Evolutionary conservation across 2,329 filamentous ascomycete genomes (phyloP).

Genomic region (Orbilia blumenaviensis): DNA sequence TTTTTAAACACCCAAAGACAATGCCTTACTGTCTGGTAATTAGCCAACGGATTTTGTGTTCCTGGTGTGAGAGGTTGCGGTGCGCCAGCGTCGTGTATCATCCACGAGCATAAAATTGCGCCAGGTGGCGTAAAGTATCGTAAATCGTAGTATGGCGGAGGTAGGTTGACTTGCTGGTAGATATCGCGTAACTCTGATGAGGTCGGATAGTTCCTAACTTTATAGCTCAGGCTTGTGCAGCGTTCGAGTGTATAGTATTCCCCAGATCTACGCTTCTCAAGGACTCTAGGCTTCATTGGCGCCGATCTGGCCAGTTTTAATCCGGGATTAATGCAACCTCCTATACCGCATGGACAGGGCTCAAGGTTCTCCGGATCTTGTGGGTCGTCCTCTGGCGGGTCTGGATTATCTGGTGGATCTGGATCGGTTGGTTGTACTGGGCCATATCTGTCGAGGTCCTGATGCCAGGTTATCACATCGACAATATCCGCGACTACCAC

Average conservation of each 20-base stretch:
- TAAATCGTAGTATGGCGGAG: background rate
- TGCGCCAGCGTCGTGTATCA: background rate
- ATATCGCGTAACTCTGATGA: background rate
- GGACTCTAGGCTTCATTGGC: background rate
- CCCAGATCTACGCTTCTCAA: constrained; percentile 9
- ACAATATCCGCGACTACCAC: background rate
- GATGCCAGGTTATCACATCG: background rate
- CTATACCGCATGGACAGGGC: constrained; percentile 20
- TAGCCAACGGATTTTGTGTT: background rate
- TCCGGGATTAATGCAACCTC: background rate
- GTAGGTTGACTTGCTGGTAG: background rate
- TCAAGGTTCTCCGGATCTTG: background rate
- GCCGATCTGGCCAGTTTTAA: constrained; percentile 7
- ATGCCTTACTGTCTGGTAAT: background rate
- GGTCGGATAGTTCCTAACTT: background rate
- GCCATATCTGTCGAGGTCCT: background rate
- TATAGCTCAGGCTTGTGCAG: background rate
- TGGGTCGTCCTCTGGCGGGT: background rate
- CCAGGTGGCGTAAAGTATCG: background rate
- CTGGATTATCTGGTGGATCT: constrained; percentile 8
- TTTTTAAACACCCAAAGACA: background rate
- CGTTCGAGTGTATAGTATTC: background rate
- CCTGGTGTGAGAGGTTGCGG: background rate
- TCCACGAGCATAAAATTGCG: constrained; percentile 5
- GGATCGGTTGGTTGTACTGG: constrained; percentile 3